Base-by-base conservation (phyloP, 1,284 basidiomycete species). In the Austroboletus niveus region DNA sequence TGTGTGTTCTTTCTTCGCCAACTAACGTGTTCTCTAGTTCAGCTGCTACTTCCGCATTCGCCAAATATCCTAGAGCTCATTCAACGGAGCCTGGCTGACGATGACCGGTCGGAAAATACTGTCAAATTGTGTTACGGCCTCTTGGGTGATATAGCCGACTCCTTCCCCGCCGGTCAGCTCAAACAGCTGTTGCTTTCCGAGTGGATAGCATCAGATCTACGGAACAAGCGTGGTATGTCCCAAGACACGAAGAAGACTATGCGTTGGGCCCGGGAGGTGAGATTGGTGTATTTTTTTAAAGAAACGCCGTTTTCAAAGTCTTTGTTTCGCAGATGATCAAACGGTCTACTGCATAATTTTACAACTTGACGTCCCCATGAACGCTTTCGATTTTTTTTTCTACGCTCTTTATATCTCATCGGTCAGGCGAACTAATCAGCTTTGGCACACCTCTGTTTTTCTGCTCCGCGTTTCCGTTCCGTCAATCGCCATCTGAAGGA, bases 101-200 rank as follows among this genome's bases (percentile, higher is more conserved):
- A 92, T 43, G 92, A 95, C 59, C 81, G 88, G 48, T 84, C 89
- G 5, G 96, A 98, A 60, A 70, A 82, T 1, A 78, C 94, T 47
- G 78, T 90, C 61, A 85, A 87, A 59, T 74, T 92, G 32, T 81
- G 83, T 5, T 86, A 90, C 57, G 94, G 94, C 35, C 78, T 97
- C 24, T 75, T 99, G 51, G 97, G 97, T 53, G 96, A 99, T 66
- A 77, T 99, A 42, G 95, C 94, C 1, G 92, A 94, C 63, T 80
- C 84, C 17, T 97, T 90, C 79, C 80, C 86, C 42, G 77, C 80
- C 55, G 87, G 88, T 32, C 81, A 94, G 62, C 81, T 97, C 68
- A 92, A 92, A 74, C 84, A 86, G 44, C 69, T 85, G 48, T 74
- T 99, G 49, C 78, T 92, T 44, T 76, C 82, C 40, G 84, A 87